Evolutionary conservation across 202 grass and related monocot genomes (phyloP), one percentile per base, ranked within the genome.

Genomic region (Cymbopogon flexuosus): DNA sequence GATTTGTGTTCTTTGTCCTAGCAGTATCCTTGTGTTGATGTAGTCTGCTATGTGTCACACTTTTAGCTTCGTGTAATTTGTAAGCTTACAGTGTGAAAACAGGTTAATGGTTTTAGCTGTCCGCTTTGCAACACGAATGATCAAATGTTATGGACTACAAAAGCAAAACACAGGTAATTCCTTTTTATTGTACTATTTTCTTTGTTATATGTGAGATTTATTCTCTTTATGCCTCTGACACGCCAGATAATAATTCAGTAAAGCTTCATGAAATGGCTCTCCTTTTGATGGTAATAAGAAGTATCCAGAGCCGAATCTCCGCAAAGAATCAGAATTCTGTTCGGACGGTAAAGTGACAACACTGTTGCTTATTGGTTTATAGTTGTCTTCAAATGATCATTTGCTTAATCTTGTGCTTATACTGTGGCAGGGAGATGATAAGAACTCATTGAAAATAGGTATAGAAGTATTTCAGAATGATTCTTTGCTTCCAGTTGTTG

Each of bases 51-150:
- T 72, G 31, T 61, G 68, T 62, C 11, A 82, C 69, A 72, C 68
- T 86, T 90, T 84, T 86, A 84, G 76, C 83, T 84, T 81, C 78
- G 72, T 63, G 72, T 81, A 81, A 86, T 86, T 85, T 80, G 69
- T 90, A 83, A 89, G 47, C 81, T 68, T 87, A 85, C 75, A 81
- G 84, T 85, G 68, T 85, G 78, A 89, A 81, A 94, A 81, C 88
- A 98, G 95, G 90, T 91, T 98, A 76, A 87, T 98, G 87, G 66
- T 78, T 84, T 86, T 98, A 87, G 95, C 95, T 86, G 81, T 93
- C 60, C 79, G 86, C 72, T 98, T 94, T 91, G 90, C 92, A 41
- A 98, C 90, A 10, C 91, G 86, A 93, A 92, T 89, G 87, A 94
- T 98, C 35, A 79, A 86, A 75, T 83, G 42, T 77, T 98, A 98